These are phyloP conservation scores for Fusarium hainanense DNA, from an alignment of 2,329 filamentous ascomycete genomes.

Conservation along the genomic window DNA sequence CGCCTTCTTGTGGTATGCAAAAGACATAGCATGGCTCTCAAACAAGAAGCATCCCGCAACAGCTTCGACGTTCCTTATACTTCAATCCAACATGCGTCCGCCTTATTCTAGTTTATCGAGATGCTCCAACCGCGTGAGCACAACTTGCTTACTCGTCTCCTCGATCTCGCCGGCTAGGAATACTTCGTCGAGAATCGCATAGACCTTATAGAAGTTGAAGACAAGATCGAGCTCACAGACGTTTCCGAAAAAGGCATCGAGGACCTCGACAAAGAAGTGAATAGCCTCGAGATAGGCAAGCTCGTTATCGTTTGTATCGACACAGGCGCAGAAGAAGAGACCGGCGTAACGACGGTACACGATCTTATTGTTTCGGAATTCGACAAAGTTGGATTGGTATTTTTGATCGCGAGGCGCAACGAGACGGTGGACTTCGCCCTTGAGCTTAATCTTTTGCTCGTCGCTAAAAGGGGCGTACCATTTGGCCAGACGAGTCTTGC, in stretches of 20 bases:
- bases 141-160: slow-evolving; percentile 98
- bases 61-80: neutral
- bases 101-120: slow-evolving; percentile 90
- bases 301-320: slow-evolving; percentile 99
- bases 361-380: slow-evolving; percentile 93
- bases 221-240: slow-evolving; percentile 97
- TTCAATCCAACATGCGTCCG: neutral
- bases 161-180: slow-evolving; percentile 98
- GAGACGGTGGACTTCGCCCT: slow-evolving; percentile 98
- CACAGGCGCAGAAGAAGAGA: slow-evolving; percentile 98
- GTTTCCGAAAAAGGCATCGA: slow-evolving; percentile 98
- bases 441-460: slow-evolving; percentile 98
- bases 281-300: slow-evolving; percentile 96
- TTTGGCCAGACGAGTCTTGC: slow-evolving; percentile 97
- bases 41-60: neutral
- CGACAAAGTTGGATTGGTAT: slow-evolving; percentile 99
- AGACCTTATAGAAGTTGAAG: slow-evolving; percentile 88
- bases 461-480: slow-evolving; percentile 99
- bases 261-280: slow-evolving; percentile 98
- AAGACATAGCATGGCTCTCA: slow-evolving; percentile 1
- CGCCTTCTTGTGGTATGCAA: slow-evolving; percentile 32
- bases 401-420: slow-evolving; percentile 98
- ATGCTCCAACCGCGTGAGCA: slow-evolving; percentile 92
- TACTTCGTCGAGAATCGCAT: slow-evolving; percentile 97
- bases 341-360: slow-evolving; percentile 98